Evolutionary conservation across 1,139 yeast genomes (phyloP), one percentile per base, ranked within the genome.

Genomic region (Candida smagusa): DNA sequence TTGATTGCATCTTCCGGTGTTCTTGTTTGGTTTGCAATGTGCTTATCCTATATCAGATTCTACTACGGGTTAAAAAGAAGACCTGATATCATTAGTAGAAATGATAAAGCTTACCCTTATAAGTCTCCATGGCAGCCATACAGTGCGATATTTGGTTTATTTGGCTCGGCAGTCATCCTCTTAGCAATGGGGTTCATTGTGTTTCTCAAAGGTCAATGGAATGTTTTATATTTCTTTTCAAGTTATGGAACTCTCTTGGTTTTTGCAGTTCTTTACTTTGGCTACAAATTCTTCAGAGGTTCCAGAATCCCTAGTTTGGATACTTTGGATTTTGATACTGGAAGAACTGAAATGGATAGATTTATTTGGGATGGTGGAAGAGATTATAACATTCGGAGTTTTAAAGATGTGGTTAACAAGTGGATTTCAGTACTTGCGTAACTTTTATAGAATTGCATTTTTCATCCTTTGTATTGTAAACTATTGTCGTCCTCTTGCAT

Each of bases 1-100:
- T 66, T 84, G 28, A 79, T 83, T 41, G 79, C 89, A 0, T 75
- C 88, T 1, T 74, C 90, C 0, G 87, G 88, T 1, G 72, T 85
- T 38, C 58, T 86, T 25, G 85, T 83, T 36, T 87, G 95, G 95
- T 77, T 81, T 40, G 86, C 90, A 4, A 83, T 87, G 84, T 81
- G 88, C 48, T 58, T 85, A 12, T 74, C 92, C 2, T 87, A 74
- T 52, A 61, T 85, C 24, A 61, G 96, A 38, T 87, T 85, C 51
- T 82, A 74, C 57, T 73, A 74, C 48, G 95, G 90, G 0, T 62
- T 87, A 42, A 69, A 77, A 47, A 59, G 74, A 37, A 63, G 94
- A 37, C 85, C 85, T 0, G 87, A 81, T 54, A 80, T 81, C 32
- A 76, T 81, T 28, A 66, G 73, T 39, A 62, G 88, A 46, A 71